Evolutionary conservation across 2,329 filamentous ascomycete genomes (phyloP).

Genomic region (Leptographium wingfieldii): DNA sequence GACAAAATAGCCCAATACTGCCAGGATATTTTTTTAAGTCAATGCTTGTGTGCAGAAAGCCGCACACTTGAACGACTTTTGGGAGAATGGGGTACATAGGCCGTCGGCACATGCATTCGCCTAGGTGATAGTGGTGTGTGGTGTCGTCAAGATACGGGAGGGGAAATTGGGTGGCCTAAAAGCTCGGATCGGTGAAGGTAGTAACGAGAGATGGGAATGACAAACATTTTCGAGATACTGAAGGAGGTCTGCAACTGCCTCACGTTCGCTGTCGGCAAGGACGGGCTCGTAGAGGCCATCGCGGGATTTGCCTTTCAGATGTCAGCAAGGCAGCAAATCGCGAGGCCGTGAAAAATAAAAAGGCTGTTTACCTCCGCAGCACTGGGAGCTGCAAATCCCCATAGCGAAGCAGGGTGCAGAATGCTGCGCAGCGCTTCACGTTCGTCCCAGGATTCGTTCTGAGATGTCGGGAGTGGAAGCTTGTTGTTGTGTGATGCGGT

Average conservation of each 20-base stretch:
- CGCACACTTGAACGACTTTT: background rate
- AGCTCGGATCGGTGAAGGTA: background rate
- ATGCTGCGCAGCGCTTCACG: background rate
- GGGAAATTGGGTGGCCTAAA: background rate
- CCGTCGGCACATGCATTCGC: background rate
- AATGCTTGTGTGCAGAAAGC: background rate
- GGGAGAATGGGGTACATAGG: background rate
- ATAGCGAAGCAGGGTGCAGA: constrained; percentile 27
- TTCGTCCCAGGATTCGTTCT: background rate
- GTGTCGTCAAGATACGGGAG: background rate
- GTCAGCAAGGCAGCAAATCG: background rate
- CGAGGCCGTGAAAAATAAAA: background rate
- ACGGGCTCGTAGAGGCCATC: constrained; percentile 78
- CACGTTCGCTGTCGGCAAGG: constrained; percentile 88
- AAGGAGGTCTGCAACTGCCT: constrained; percentile 89
- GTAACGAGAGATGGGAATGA: constrained; percentile 8
- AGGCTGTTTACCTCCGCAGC: constrained; percentile 38
- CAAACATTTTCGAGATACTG: constrained; percentile 93
- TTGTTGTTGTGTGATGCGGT: background rate
- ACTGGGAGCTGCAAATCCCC: constrained; percentile 50
- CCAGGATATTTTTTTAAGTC: background rate
- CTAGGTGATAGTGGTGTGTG: background rate
- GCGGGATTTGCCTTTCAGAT: constrained; percentile 51
- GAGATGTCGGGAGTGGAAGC: background rate
- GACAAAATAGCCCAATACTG: background rate